Evolutionary conservation across 768 basidiomycete species (phyloP).

Genomic region (Tephrocybe sp.): DNA sequence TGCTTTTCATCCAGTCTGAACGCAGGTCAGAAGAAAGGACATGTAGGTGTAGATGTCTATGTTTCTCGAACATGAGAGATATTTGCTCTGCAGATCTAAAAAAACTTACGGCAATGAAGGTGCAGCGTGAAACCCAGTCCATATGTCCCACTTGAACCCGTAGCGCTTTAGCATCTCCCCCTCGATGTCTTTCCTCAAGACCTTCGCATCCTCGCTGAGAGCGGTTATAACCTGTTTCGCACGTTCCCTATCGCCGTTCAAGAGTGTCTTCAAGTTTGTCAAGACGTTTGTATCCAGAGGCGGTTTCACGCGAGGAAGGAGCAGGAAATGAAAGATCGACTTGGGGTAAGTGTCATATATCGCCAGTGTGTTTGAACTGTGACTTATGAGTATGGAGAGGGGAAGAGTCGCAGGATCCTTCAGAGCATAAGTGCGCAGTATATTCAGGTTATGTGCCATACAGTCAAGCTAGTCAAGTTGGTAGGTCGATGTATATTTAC

Average conservation of each 20-base stretch:
- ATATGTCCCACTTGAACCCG: constrained; percentile 74
- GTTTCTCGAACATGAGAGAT: not conserved
- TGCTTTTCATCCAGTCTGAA: constrained; percentile 71
- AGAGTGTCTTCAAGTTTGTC: constrained; percentile 51
- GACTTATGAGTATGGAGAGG: constrained; percentile 54
- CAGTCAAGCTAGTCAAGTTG: not conserved
- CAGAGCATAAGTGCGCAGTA: constrained; percentile 61
- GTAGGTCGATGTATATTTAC: too few species aligned
- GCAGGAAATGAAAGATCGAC: constrained; percentile 83
- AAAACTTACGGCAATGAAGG: constrained; percentile 83
- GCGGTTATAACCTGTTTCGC: constrained; percentile 52
- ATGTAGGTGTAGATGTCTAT: constrained; percentile 81
- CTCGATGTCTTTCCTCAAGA: constrained; percentile 58
- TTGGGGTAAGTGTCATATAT: constrained; percentile 80
- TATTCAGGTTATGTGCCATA: constrained; percentile 46
- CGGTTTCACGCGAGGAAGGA: constrained; percentile 64
- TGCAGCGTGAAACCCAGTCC: constrained; percentile 81
- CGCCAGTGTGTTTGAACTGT: constrained; percentile 53
- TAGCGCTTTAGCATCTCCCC: constrained; percentile 77
- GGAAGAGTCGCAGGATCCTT: constrained; percentile 53
- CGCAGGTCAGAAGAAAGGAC: constrained; percentile 78
- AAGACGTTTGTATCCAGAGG: constrained; percentile 35
- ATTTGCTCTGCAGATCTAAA: not conserved
- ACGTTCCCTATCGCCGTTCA: constrained; percentile 48
- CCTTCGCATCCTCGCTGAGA: constrained; percentile 55